Percentiles rank a stretch among this genome's conserved stretches.
Conservation (phyloP, 495 filamentous ascomycete genomes). For the Recurvomyces mirabilis region DNA sequence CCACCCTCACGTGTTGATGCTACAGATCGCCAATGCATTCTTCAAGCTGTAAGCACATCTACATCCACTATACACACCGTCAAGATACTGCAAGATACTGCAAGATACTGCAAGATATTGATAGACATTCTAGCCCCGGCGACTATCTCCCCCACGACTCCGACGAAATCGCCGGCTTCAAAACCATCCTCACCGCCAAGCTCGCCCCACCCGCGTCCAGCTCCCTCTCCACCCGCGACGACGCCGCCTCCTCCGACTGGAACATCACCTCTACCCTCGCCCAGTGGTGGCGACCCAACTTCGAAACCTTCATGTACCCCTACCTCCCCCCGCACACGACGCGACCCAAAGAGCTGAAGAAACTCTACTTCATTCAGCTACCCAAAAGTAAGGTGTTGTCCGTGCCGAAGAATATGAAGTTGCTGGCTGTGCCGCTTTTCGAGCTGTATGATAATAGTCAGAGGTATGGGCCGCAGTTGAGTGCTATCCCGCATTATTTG, state of each 20-base stretch:
- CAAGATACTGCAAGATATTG: not conserved
- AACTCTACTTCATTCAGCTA: conserved; percentile 91
- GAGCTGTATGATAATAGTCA: conserved; percentile 96
- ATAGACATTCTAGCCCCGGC: conserved; percentile 50
- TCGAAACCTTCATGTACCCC: conserved; percentile 99
- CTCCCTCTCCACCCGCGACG: conserved; percentile 56
- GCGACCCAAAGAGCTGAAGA: conserved; percentile 97
- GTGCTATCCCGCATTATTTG: conserved; percentile 86
- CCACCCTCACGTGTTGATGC: conserved; percentile 94
- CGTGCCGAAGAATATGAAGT: conserved; percentile 99
- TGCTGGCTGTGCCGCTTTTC: conserved; percentile 90
- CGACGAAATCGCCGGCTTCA: conserved; percentile 88
- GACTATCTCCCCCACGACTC: conserved; percentile 88
- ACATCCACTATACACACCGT: conserved; percentile 1
- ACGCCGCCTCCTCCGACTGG: conserved; percentile 83
- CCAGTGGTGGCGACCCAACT: conserved; percentile 98
- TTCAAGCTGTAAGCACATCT: conserved; percentile 68
- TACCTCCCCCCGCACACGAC: conserved; percentile 93
- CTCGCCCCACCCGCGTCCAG: conserved; percentile 67
- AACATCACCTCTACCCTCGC: conserved; percentile 86
- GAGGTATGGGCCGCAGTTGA: conserved; percentile 88
- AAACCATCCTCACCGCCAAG: conserved; percentile 78
- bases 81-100: not conserved
- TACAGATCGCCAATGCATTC: conserved; percentile 98
- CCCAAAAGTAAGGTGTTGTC: conserved; percentile 89